Evolutionary conservation across 202 grass and related monocot genomes (phyloP).

Genomic region (Setaria viridis): DNA sequence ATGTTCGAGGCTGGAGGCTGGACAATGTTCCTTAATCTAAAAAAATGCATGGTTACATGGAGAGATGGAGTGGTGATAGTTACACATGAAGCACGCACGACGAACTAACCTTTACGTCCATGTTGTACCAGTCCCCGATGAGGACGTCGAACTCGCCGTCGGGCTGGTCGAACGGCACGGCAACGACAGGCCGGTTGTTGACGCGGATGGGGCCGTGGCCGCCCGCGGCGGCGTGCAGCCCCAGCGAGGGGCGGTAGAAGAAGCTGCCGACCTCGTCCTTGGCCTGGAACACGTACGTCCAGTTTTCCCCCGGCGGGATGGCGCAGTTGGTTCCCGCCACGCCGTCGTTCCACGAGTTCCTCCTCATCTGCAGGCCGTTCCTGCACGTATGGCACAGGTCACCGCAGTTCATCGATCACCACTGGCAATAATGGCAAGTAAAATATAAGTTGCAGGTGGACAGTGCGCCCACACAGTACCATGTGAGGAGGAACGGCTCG

Average conservation of each 20-base stretch:
- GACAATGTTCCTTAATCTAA: too few relatives aligned
- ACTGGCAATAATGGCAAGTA: too few relatives aligned
- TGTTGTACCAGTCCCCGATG: constrained; percentile 68
- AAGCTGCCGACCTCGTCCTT: constrained; percentile 85
- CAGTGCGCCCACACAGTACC: constrained; percentile 6
- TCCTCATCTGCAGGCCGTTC: constrained; percentile 67
- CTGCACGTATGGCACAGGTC: neutral
- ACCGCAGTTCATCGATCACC: neutral
- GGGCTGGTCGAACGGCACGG: constrained; percentile 55
- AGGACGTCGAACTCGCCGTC: constrained; percentile 63
- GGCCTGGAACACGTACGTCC: constrained; percentile 75
- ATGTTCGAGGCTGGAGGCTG: too few relatives aligned
- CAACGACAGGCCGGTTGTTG: constrained; percentile 67
- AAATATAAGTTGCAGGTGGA: too few relatives aligned
- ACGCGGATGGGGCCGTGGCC: constrained; percentile 67
- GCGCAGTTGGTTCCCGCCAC: constrained; percentile 68
- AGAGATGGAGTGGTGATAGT: too few relatives aligned
- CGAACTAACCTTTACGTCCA: neutral
- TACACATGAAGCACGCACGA: neutral
- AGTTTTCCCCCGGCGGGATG: constrained; percentile 63
- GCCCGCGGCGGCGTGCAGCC: constrained; percentile 62
- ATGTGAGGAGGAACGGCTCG: constrained; percentile 74
- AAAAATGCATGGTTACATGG: too few relatives aligned
- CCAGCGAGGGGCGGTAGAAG: constrained; percentile 72
- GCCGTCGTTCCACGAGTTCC: constrained; percentile 78